Evolutionary conservation across 208 protist species (phyloP).

Genomic region (Vickermania spadyakhi): DNA sequence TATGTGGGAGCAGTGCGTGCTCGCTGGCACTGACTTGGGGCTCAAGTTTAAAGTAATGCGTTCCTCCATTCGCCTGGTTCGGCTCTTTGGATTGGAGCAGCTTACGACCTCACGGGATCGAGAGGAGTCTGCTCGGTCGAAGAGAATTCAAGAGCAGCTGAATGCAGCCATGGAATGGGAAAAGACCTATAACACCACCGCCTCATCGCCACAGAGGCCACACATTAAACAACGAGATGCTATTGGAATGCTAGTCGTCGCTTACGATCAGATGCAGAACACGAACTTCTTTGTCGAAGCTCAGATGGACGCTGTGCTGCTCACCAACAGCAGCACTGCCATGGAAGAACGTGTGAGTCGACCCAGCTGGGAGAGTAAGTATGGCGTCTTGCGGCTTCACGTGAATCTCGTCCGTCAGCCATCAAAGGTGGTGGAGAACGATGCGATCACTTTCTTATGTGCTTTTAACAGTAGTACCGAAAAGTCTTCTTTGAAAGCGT

Average conservation of each 20-base stretch:
- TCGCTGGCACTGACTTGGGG: slow-evolving; percentile 28
- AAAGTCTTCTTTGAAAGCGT: neutral
- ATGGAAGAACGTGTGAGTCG: neutral
- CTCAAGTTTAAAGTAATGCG: slow-evolving; percentile 55
- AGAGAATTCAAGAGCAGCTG: neutral
- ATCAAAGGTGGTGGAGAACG: slow-evolving; percentile 21
- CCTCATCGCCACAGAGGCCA: slow-evolving; percentile 10
- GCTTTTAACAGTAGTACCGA: neutral
- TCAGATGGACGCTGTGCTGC: slow-evolving; percentile 1
- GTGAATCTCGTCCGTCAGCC: slow-evolving; percentile 14
- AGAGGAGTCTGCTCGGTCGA: neutral
- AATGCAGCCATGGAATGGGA: neutral
- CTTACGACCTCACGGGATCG: slow-evolving; percentile 11
- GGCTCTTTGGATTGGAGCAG: slow-evolving; percentile 59
- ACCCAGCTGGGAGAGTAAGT: neutral
- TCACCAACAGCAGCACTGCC: neutral
- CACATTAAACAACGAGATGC: slow-evolving; percentile 12
- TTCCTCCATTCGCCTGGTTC: slow-evolving; percentile 75
- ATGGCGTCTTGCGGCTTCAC: slow-evolving; percentile 10
- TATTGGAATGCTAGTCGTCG: slow-evolving; percentile 36
- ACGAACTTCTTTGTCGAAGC: slow-evolving; percentile 19
- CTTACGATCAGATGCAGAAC: slow-evolving; percentile 35
- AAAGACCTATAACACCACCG: neutral
- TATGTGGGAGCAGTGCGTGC: slow-evolving; percentile 15
- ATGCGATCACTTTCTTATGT: slow-evolving; percentile 43